These are phyloP conservation scores for Trichoderma oligosporum DNA, from an alignment of 2,329 filamentous ascomycete genomes.

Conservation along the genomic window DNA sequence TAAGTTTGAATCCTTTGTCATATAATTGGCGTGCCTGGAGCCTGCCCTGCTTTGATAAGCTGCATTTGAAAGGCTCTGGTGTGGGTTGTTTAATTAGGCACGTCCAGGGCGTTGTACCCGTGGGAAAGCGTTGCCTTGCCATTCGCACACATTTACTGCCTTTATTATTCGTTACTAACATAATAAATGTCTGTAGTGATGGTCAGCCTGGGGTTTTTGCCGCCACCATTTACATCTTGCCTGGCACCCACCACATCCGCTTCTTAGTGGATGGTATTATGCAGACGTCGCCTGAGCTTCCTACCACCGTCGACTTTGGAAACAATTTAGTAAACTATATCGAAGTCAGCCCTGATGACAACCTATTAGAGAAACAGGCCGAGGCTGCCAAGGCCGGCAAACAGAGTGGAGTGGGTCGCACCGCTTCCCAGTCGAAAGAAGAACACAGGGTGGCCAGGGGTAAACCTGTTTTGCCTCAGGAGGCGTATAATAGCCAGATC, in stretches of 20 bases:
- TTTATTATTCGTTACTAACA: conserved; percentile 19
- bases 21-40: neutral
- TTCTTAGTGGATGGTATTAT: conserved; percentile 94
- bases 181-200: conserved; percentile 38
- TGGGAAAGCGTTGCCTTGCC: too few relatives aligned
- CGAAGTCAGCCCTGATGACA: conserved; percentile 78
- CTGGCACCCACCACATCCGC: conserved; percentile 93
- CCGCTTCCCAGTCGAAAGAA: conserved; percentile 35
- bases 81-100: too few relatives aligned
- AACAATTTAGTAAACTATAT: conserved; percentile 99
- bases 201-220: conserved; percentile 63
- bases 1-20: conserved; percentile 47
- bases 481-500: conserved; percentile 67
- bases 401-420: conserved; percentile 9
- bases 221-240: conserved; percentile 75
- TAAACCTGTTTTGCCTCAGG: conserved; percentile 53
- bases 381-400: conserved; percentile 18
- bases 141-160: neutral
- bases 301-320: conserved; percentile 94
- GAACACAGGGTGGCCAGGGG: conserved; percentile 45
- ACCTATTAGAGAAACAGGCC: conserved; percentile 38
- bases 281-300: conserved; percentile 79
- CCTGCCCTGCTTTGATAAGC: conserved; percentile 26
- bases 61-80: too few relatives aligned
- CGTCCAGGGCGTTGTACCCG: too few relatives aligned